Evolutionary conservation across 2,329 filamentous ascomycete genomes (phyloP).

Genomic region (Penicillium sp.): DNA sequence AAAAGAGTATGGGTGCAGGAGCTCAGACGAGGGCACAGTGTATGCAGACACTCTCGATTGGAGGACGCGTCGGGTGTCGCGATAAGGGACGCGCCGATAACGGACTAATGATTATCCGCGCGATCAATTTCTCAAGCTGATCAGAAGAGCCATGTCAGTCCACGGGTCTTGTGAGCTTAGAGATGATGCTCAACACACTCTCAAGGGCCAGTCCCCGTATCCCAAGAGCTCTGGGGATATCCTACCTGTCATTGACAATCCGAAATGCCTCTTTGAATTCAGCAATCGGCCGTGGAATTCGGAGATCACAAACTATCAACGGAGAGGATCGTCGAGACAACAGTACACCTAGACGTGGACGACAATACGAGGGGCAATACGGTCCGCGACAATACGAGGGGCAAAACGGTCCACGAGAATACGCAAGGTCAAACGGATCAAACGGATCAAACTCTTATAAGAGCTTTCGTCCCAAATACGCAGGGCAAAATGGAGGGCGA

Average conservation of each 20-base stretch:
- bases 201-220: neutral
- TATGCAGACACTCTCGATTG: no score
- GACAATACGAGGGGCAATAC: slow-evolving; percentile 3
- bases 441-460: neutral
- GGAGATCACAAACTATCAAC: slow-evolving; percentile 41
- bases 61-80: neutral
- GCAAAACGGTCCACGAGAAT: slow-evolving; percentile 3
- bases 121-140: neutral
- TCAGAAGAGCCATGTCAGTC: neutral
- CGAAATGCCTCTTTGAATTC: slow-evolving; percentile 63
- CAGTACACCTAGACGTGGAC: neutral
- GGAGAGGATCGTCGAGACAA: slow-evolving; percentile 9
- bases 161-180: neutral
- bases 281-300: slow-evolving; percentile 69
- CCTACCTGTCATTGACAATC: slow-evolving; percentile 18
- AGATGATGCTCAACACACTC: slow-evolving; percentile 14
- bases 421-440: neutral
- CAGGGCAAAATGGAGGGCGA: neutral
- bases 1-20: no score
- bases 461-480: neutral
- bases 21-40: no score
- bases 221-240: neutral
- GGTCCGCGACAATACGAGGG: slow-evolving; percentile 2
- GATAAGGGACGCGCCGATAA: slow-evolving; percentile 8
- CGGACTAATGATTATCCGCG: neutral